Evolutionary conservation across 1,284 basidiomycete genomes (phyloP).

Genomic region (Sporisorium graminicola): DNA sequence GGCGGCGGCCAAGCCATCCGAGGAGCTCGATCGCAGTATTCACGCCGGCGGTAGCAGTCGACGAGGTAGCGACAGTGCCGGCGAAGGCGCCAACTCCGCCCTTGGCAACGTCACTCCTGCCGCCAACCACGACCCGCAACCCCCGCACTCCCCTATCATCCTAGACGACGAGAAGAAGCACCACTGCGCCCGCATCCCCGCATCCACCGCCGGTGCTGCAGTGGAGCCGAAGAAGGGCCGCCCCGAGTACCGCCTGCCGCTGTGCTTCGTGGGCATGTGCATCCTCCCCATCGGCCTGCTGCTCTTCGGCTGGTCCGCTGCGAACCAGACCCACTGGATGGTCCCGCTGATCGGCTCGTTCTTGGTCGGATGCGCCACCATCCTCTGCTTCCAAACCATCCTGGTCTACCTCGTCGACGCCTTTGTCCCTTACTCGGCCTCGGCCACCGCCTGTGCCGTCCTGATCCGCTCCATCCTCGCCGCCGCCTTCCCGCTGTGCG

Average conservation of each 20-base stretch:
- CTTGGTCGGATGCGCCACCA: conserved; percentile 60
- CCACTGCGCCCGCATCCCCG: too few species aligned
- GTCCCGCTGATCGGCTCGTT: conserved; percentile 57
- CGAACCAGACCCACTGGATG: conserved; percentile 50
- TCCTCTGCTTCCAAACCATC: conserved; percentile 71
- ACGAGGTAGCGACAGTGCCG: background rate
- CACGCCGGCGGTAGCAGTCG: background rate
- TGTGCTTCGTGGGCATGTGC: conserved; percentile 72
- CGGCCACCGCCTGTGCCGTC: conserved; percentile 70
- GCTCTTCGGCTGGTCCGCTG: conserved; percentile 67
- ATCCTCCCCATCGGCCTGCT: conserved; percentile 71
- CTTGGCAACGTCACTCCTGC: conserved; percentile 26
- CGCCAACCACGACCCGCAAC: conserved; percentile 2
- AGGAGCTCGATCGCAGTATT: too few species aligned
- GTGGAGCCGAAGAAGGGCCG: conserved; percentile 42
- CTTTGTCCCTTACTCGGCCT: conserved; percentile 72
- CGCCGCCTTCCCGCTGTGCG: conserved; percentile 71
- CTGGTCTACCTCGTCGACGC: conserved; percentile 72
- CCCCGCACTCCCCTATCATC: background rate
- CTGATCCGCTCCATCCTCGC: conserved; percentile 69
- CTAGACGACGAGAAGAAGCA: too few species aligned
- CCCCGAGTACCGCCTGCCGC: conserved; percentile 68
- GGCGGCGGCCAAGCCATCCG: background rate
- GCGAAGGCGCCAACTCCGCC: conserved; percentile 11
- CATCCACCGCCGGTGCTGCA: too few species aligned